Conservation (phyloP, 495 filamentous ascomycete genomes). For the Tuber aestivum region DNA sequence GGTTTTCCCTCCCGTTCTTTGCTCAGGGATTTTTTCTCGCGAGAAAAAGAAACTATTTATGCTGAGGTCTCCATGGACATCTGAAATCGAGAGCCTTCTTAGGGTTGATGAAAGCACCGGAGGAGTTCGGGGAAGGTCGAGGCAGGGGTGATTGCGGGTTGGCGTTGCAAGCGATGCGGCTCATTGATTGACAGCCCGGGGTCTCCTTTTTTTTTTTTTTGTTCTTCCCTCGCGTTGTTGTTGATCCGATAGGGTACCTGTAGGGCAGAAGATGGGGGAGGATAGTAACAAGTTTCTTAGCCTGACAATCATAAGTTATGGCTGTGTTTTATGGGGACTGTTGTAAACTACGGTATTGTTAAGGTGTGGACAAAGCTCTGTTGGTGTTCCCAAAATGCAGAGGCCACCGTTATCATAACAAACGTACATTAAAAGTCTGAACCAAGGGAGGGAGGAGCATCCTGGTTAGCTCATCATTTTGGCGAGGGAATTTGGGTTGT, state of each 20-base stretch:
- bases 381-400: neutral
- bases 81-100: neutral
- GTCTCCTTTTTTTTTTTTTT: neutral
- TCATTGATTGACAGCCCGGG: neutral
- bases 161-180: neutral
- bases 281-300: neutral
- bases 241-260: neutral
- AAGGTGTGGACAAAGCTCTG: neutral
- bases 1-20: neutral
- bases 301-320: neutral
- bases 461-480: neutral
- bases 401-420: neutral
- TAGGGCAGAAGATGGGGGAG: neutral
- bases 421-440: neutral
- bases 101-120: neutral
- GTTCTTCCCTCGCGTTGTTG: neutral
- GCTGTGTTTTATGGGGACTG: neutral
- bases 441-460: neutral
- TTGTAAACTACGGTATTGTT: neutral
- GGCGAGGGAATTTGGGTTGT: slow-evolving; percentile 1
- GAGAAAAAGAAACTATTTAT: neutral
- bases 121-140: neutral
- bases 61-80: slow-evolving; percentile 1
- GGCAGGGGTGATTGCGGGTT: neutral
- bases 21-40: neutral